A percentile compares a stretch with the other conserved stretches of the same genome.
phyloP scores from a whole-genome alignment of 305 asterid species.

The Solanum hybrid region DNA sequence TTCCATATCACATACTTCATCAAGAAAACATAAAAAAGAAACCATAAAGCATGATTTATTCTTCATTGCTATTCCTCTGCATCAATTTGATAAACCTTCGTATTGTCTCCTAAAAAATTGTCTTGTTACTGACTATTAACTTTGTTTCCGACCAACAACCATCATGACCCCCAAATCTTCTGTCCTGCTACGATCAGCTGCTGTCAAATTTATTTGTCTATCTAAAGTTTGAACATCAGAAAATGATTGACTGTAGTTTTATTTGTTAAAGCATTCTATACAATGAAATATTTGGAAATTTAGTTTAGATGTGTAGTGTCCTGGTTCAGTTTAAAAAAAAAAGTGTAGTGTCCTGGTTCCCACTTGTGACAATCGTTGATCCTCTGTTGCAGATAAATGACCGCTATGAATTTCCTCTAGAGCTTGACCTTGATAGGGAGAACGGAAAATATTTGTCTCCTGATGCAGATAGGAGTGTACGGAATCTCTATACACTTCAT shows the following conservation, averaged over 20 bases:
- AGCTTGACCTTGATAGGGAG: constrained; percentile 93
- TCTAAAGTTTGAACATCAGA: background rate
- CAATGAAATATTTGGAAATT: background rate
- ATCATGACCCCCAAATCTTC: background rate
- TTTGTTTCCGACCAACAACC: background rate
- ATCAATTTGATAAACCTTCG: background rate
- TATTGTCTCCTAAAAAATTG: background rate
- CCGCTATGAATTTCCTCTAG: constrained; percentile 92
- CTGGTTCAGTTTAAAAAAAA: background rate
- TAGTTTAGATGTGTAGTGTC: background rate
- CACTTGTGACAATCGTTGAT: background rate
- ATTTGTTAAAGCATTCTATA: background rate
- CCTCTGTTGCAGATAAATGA: constrained; percentile 75
- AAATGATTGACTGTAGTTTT: background rate
- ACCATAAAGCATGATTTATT: background rate
- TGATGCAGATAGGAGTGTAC: constrained; percentile 87
- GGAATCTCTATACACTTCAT: constrained; percentile 87
- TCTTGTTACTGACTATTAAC: background rate
- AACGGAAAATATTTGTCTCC: constrained; percentile 93
- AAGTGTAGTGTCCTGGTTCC: background rate
- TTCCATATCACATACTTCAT: background rate
- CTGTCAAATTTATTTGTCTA: background rate
- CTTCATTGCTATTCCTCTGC: background rate
- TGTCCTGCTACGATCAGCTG: background rate
- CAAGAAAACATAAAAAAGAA: background rate